Conservation (phyloP, 768 basidiomycete genomes). For the Kwoniella pini region DNA sequence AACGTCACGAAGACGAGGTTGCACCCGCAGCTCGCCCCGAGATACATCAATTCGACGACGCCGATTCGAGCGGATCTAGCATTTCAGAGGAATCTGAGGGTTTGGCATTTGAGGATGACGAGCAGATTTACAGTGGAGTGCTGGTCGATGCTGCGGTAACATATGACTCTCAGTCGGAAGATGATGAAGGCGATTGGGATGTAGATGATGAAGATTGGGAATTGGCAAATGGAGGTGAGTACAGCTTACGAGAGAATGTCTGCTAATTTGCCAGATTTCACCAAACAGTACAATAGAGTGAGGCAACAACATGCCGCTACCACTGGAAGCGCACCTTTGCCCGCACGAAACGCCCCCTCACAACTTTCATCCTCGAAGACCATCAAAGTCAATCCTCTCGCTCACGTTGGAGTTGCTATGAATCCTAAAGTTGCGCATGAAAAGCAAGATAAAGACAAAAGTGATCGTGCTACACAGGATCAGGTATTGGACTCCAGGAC, state of each 20-base stretch:
- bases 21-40: background rate
- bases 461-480: conserved; percentile 93
- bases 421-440: conserved; percentile 92
- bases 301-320: conserved; percentile 77
- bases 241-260: no score
- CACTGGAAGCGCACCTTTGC: conserved; percentile 23
- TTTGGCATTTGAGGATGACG: conserved; percentile 9
- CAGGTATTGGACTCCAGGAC: conserved; percentile 98
- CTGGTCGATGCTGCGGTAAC: background rate
- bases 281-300: conserved; percentile 95
- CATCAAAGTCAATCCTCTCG: background rate
- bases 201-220: conserved; percentile 56
- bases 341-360: conserved; percentile 58
- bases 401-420: conserved; percentile 63
- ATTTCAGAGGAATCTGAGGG: conserved; percentile 31
- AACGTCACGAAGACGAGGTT: background rate
- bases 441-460: conserved; percentile 91
- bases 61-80: conserved; percentile 27
- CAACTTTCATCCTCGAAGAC: conserved; percentile 60
- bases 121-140: background rate
- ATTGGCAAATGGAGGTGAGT: conserved; percentile 52
- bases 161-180: conserved; percentile 5
- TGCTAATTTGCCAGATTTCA: conserved; percentile 71
- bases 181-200: conserved; percentile 38
- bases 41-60: conserved; percentile 17